Base-by-base conservation (phyloP, 306 rosid species). In the Adenanthera pavonina region DNA sequence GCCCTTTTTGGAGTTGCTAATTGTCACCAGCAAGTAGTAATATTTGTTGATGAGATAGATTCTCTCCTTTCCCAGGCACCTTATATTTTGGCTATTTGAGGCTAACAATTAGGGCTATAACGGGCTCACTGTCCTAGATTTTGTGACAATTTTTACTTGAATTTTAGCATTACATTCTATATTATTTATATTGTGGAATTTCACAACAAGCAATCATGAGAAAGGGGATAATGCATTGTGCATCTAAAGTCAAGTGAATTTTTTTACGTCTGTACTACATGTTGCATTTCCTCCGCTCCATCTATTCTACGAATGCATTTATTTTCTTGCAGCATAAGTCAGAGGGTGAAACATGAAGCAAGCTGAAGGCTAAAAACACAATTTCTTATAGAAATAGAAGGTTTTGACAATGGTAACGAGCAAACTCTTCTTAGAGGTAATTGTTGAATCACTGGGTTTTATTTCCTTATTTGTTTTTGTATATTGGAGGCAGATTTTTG, bases 341-440 rank as follows among this genome's bases (percentile, higher is more conserved):
- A 72, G 99, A 95, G 54, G 99, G 97, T 11, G 99, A 95, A 25
- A 72, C 99, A 95, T 77, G 99, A 95, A 91, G 88, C 99, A 74
- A 95, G 99, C 81, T 90, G 99, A 83, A 87, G 98, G 79, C 94
- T 95, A 30, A 95, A 95, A 87, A 95, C 99, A 11, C 98, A 95
- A 73, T 95, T 95, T 89, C 96, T 95, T 75, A 95, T 95, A 72
- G 99, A 95, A 91, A 93, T 95, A 98, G 99, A 93, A 85, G 99
- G 98, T 82, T 93, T 93, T 85, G 98, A 92, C 88, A 82, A 87
- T 81, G 94, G 93, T 68, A 90, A 79, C 61, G 98, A 93, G 80
- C 93, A 93, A 79, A 90, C 93, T 89, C 90, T 95, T 59, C 98
- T 93, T 47, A 88, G 93, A 87, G 99, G 99, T 93, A 79, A 85